phyloP scores from a whole-genome alignment of 371 early-diverging fungal genomes.

The Rhizopus microsporus region DNA sequence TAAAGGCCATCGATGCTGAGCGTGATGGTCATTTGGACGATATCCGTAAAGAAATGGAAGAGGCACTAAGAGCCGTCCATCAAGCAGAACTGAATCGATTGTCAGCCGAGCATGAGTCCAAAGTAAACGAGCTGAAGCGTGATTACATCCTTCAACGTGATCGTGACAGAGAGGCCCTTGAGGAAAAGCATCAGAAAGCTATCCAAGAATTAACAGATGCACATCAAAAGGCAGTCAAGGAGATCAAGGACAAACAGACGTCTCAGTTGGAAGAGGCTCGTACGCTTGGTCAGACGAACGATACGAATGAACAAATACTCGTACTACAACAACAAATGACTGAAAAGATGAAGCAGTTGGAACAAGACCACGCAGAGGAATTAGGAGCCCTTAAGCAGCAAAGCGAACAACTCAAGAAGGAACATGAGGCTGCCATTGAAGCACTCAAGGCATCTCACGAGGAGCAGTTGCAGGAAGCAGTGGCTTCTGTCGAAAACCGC shows the following conservation, averaged over 20 bases:
- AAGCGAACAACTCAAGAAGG: conserved; percentile 3
- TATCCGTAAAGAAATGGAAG: conserved; percentile 41
- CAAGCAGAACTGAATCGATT: conserved; percentile 23
- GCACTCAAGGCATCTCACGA: conserved; percentile 9
- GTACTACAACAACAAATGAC: conserved; percentile 1
- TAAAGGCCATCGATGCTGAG: conserved; percentile 21
- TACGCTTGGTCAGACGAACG: background rate
- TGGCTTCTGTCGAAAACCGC: background rate
- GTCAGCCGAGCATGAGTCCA: conserved; percentile 22
- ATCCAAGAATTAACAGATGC: conserved; percentile 13
- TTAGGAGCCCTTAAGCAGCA: background rate
- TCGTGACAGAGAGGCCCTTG: conserved; percentile 18
- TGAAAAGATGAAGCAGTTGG: conserved; percentile 9
- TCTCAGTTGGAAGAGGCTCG: conserved; percentile 3
- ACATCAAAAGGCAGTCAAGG: conserved; percentile 10
- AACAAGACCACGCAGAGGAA: conserved; percentile 1
- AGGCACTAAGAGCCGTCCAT: conserved; percentile 26
- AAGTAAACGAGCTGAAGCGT: conserved; percentile 24
- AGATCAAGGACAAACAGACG: conserved; percentile 12
- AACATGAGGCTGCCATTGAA: conserved; percentile 2
- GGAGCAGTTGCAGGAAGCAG: conserved; percentile 7
- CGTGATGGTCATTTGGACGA: conserved; percentile 28
- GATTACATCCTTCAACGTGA: conserved; percentile 26
- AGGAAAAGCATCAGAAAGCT: conserved; percentile 14
- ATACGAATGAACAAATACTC: background rate